Evolutionary conservation across 75 land plant species (phyloP).

Genomic region (Sequoiadendron giganteum): DNA sequence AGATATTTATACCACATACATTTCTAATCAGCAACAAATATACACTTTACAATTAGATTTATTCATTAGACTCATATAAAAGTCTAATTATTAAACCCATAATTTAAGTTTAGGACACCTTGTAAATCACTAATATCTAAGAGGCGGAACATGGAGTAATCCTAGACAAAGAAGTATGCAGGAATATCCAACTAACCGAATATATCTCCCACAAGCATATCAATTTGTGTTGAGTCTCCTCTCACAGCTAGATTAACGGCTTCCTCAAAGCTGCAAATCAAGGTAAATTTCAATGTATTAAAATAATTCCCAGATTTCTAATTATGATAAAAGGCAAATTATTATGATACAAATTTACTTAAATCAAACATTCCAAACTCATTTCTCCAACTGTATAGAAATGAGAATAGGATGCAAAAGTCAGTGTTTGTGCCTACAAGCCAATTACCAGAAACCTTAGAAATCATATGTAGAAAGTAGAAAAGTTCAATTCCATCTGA

Average conservation of each 20-base stretch:
- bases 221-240: slow-evolving; percentile 46
- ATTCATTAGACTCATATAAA: background rate
- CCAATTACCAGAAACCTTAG: background rate
- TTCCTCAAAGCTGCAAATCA: slow-evolving; percentile 35
- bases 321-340: background rate
- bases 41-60: background rate
- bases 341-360: background rate
- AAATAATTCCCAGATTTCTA: background rate
- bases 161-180: background rate
- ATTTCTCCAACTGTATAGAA: background rate
- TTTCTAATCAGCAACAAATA: background rate
- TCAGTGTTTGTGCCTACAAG: background rate
- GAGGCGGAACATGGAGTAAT: background rate
- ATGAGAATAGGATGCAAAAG: background rate
- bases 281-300: background rate
- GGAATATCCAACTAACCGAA: slow-evolving; percentile 22
- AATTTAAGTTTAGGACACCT: background rate
- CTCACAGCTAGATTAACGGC: slow-evolving; percentile 31
- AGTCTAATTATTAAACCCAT: too few species aligned
- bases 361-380: background rate
- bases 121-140: background rate
- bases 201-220: slow-evolving; percentile 52
- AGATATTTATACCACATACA: background rate
- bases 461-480: background rate
- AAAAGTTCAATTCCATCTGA: background rate